Evolutionary conservation across 176 grass and related monocot species (phyloP), one percentile per base, ranked within the genome.

Genomic region (Carex parvula): DNA sequence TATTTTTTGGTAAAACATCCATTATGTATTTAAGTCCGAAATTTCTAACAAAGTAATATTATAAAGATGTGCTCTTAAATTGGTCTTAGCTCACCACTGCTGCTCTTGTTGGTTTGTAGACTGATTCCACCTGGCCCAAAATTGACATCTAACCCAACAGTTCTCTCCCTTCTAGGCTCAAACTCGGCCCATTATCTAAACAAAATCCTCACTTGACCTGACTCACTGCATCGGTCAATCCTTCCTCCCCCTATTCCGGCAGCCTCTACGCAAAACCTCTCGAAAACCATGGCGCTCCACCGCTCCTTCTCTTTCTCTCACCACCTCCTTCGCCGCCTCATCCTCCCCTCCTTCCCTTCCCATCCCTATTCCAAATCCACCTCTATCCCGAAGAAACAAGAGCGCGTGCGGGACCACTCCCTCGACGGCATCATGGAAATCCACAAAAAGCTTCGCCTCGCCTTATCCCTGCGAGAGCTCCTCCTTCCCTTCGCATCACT

Each of bases 381-480:
- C 57, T 88, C 94, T 67, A 82, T 97, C 17, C 94, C 94, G 0
- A 85, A 83, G 83, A 97, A 94, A 83, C 90, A 90, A 71, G 76
- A 89, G 85, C 92, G 94, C 26, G 94, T 97, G 16, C 92, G 94
- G n/a, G 92, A 94, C 85, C 92, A 97, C 71, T 72, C 87, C 54
- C 92, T 97, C 87, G 92, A 97, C 81, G 84, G 64, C 71, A 89
- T 97, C 73, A 97, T 94, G 92, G 94, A 97, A 82, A 81, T 93
- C 5, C 89, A 98, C 85, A 95, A 95, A 90, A 90, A 90, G 59
- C 82, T 91, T 64, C 92, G 91, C 79, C 84, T 88, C 71, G 92
- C 89, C 60, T 79, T 87, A 53, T 80, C 83, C 41, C 88, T 98
- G 65, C 84, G 89, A n/a, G 75, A 81, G 1, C 58, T 92, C 64